Conservation (phyloP, 2,329 filamentous ascomycete species). For the Scedosporium apiospermum region DNA sequence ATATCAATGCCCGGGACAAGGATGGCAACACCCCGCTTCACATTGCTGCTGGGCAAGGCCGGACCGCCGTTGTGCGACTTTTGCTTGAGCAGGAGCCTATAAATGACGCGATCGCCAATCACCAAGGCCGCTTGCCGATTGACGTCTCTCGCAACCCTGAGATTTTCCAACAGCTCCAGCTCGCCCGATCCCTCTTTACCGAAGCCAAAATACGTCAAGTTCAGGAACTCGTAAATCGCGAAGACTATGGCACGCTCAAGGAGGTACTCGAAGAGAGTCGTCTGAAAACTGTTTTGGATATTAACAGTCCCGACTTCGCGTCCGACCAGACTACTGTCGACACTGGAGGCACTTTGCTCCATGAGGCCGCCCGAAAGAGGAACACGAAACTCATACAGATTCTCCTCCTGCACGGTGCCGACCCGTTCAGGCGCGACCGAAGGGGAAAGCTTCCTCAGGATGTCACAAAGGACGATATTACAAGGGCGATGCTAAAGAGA, state of each 20-base stretch:
- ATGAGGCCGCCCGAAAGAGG: conserved; percentile 83
- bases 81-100: conserved; percentile 74
- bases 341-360: conserved; percentile 81
- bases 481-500: conserved; percentile 79
- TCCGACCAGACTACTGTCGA: conserved; percentile 71
- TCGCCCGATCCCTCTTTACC: conserved; percentile 80
- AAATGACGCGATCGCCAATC: conserved; percentile 82
- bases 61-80: conserved; percentile 70
- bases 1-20: conserved; percentile 64
- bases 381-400: conserved; percentile 84
- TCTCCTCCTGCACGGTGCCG: conserved; percentile 84
- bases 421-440: conserved; percentile 89
- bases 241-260: conserved; percentile 70
- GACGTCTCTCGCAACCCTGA: conserved; percentile 87
- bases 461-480: conserved; percentile 89
- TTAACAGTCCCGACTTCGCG: conserved; percentile 83
- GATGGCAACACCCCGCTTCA: conserved; percentile 94
- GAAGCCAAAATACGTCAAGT: conserved; percentile 79
- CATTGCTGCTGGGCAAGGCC: conserved; percentile 73
- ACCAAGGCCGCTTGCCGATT: conserved; percentile 73
- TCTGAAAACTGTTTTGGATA: conserved; percentile 78
- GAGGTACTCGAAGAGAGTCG: conserved; percentile 74
- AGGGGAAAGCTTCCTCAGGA: conserved; percentile 95
- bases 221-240: conserved; percentile 63
- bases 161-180: conserved; percentile 90